These are phyloP conservation scores for Rhynchospora pubera DNA, from an alignment of 176 grass and related monocot genomes.

Conservation along the genomic window DNA sequence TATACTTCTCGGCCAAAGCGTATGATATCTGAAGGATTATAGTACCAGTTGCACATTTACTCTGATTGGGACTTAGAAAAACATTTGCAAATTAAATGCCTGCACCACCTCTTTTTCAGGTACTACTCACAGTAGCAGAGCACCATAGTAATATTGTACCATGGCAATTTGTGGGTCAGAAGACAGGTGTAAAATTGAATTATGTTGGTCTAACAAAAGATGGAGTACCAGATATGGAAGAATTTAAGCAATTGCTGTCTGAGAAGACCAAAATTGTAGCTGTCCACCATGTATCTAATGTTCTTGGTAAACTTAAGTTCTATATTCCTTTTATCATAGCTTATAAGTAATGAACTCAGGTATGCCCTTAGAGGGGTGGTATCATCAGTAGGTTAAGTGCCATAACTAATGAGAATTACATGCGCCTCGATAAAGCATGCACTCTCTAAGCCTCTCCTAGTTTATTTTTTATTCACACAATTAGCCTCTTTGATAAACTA, in stretches of 20 bases:
- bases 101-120: constrained; percentile 20
- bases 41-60: background rate
- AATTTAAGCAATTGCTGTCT: constrained; percentile 71
- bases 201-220: constrained; percentile 90
- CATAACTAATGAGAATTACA: too few relatives aligned
- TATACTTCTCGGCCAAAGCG: background rate
- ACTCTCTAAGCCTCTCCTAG: too few relatives aligned
- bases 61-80: too few relatives aligned
- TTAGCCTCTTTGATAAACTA: too few relatives aligned
- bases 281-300: constrained; percentile 79
- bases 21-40: background rate
- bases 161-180: constrained; percentile 82
- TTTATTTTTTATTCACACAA: too few relatives aligned
- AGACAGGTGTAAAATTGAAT: constrained; percentile 67
- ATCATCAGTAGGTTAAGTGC: too few relatives aligned
- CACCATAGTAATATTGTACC: constrained; percentile 92
- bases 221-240: constrained; percentile 73
- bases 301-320: constrained; percentile 49
- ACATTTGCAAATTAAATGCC: too few relatives aligned
- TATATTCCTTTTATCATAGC: background rate
- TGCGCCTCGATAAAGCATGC: too few relatives aligned
- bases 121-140: constrained; percentile 77
- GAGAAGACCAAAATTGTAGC: constrained; percentile 84
- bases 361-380: background rate
- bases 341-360: constrained; percentile 7